phyloP scores from a whole-genome alignment of 208 protist genomes.

The Acanthamoeba culbertsoni region DNA sequence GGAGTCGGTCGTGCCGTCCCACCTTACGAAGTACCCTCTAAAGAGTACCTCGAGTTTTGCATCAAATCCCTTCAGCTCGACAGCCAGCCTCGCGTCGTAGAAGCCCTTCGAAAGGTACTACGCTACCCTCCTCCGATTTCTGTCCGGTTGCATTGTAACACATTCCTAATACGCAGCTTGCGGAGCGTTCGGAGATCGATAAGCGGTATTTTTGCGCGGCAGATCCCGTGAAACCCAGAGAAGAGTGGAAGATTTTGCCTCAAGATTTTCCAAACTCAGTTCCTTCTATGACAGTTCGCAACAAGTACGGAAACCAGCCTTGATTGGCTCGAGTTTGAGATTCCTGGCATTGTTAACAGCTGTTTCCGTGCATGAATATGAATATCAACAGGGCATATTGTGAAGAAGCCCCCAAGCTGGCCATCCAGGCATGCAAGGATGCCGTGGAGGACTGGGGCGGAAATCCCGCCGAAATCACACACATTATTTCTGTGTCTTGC shows the following conservation, averaged over 20 bases:
- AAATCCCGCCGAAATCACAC: conserved; percentile 54
- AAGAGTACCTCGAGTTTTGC: conserved; percentile 10
- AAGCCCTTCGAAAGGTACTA: not conserved
- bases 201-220: conserved; percentile 1
- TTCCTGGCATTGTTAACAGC: too few species aligned
- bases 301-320: not conserved
- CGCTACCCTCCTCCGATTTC: too few species aligned
- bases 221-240: not conserved
- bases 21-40: not conserved
- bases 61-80: conserved; percentile 20
- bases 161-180: not conserved
- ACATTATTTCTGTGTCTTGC: conserved; percentile 60
- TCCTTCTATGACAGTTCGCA: conserved; percentile 20
- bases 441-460: conserved; percentile 68
- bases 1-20: not conserved
- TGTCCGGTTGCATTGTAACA: too few species aligned
- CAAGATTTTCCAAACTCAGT: conserved; percentile 1
- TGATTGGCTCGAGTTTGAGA: not conserved
- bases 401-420: conserved; percentile 23
- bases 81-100: not conserved
- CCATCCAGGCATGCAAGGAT: conserved; percentile 36
- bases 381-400: not conserved
- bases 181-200: not conserved
- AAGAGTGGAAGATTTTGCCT: conserved; percentile 24
- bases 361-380: too few species aligned